Evolutionary conservation across 495 filamentous ascomycete species (phyloP).

Genomic region (Chaetomium fimeti): DNA sequence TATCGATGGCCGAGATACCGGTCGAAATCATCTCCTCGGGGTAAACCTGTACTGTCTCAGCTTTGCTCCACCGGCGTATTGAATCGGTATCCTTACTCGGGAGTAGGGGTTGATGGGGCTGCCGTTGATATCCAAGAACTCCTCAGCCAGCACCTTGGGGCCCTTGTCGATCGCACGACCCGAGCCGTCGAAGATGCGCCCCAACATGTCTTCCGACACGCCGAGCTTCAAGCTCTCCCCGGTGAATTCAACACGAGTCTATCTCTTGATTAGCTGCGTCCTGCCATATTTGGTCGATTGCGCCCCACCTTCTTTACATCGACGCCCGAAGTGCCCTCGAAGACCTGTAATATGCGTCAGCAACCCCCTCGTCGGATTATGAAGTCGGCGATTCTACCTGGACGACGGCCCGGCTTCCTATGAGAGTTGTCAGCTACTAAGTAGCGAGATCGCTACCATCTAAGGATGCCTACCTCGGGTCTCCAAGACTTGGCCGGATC

Average conservation of each 20-base stretch:
- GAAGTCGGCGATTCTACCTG: conserved; percentile 59
- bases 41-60: conserved; percentile 65
- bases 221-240: conserved; percentile 96
- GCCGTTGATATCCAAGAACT: conserved; percentile 98
- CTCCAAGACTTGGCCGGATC: conserved; percentile 94
- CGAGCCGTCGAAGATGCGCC: conserved; percentile 97
- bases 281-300: background rate
- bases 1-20: conserved; percentile 98
- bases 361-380: background rate
- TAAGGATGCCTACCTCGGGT: conserved; percentile 69
- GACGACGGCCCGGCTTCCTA: conserved; percentile 88
- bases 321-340: conserved; percentile 94
- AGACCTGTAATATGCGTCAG: conserved; percentile 63
- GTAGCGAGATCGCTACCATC: background rate
- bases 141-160: conserved; percentile 95
- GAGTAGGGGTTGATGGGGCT: conserved; percentile 99
- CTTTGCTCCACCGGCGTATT: background rate
- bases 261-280: background rate
- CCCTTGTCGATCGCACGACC: conserved; percentile 98
- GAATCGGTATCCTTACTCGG: conserved; percentile 57
- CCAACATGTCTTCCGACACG: conserved; percentile 99
- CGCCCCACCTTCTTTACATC: conserved; percentile 90
- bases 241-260: conserved; percentile 96
- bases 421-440: conserved; percentile 20
- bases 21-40: conserved; percentile 99